A percentile compares a stretch with the other conserved stretches of the same genome.
Conservation (phyloP, 139 green algal genomes). For the Volvox africanus region DNA sequence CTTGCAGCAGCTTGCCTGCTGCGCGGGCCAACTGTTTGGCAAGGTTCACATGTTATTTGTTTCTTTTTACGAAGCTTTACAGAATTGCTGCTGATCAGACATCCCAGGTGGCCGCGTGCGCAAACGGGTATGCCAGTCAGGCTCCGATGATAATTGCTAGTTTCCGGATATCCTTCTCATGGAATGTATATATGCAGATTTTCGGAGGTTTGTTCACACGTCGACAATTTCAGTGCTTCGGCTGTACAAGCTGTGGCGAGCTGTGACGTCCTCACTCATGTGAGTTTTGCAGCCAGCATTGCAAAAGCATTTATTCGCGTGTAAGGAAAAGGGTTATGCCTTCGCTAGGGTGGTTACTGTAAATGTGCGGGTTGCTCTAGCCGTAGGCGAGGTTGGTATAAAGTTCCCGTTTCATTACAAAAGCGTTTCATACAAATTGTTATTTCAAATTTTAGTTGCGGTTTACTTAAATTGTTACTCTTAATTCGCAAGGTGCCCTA, state of each 20-base stretch:
- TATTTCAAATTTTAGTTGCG: too few species aligned
- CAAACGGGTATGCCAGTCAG: neutral
- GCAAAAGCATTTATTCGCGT: neutral
- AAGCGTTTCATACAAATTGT: too few species aligned
- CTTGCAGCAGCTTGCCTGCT: neutral
- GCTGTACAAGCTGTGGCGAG: neutral
- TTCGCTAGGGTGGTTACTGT: too few species aligned
- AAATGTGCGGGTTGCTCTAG: too few species aligned
- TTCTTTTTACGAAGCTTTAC: neutral
- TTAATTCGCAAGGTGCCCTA: too few species aligned
- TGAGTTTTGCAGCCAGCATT: neutral
- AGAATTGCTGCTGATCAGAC: neutral
- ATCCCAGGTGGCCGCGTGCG: neutral
- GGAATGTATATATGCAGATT: constrained; percentile 2
- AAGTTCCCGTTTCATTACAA: too few species aligned
- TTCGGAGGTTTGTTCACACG: neutral
- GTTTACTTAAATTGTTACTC: too few species aligned
- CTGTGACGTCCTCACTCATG: neutral
- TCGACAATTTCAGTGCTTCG: neutral
- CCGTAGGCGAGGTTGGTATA: too few species aligned
- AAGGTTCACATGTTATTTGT: neutral
- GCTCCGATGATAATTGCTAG: neutral
- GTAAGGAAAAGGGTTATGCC: too few species aligned
- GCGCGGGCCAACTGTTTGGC: neutral
- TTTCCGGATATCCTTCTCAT: neutral